A percentile compares a stretch with the other conserved stretches of the same genome.
Evolutionary conservation across 2,329 filamentous ascomycete genomes (phyloP).

Genomic region (Calonectria honghensis): DNA sequence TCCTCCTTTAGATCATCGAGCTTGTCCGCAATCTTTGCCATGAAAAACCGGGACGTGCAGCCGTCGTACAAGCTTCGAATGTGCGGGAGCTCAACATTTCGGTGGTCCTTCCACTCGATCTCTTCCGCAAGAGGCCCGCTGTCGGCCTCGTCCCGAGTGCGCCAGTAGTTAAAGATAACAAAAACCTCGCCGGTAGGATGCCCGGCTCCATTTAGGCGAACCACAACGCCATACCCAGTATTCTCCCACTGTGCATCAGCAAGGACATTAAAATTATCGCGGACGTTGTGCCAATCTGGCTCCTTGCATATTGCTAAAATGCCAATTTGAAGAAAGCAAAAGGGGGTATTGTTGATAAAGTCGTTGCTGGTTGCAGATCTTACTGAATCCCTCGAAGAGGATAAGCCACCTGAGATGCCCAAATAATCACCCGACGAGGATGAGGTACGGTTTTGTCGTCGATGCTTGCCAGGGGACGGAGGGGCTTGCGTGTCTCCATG

Average conservation of each 20-base stretch:
- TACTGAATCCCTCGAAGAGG: background rate
- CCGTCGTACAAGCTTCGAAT: background rate
- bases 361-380: background rate
- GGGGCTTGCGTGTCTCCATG: background rate
- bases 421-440: background rate
- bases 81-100: background rate
- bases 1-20: background rate
- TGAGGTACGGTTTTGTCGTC: background rate
- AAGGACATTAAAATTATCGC: background rate
- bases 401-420: no score
- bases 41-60: background rate
- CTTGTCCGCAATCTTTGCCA: background rate
- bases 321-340: background rate
- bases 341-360: background rate
- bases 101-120: background rate
- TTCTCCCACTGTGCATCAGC: background rate
- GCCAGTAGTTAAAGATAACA: background rate
- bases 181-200: background rate
- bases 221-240: background rate
- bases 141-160: background rate
- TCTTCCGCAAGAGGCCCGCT: background rate
- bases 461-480: background rate
- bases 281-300: background rate
- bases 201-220: background rate
- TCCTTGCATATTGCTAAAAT: background rate